Conservation (phyloP, 2,329 filamentous ascomycete species). For the Chaetomiaceae sp. region DNA sequence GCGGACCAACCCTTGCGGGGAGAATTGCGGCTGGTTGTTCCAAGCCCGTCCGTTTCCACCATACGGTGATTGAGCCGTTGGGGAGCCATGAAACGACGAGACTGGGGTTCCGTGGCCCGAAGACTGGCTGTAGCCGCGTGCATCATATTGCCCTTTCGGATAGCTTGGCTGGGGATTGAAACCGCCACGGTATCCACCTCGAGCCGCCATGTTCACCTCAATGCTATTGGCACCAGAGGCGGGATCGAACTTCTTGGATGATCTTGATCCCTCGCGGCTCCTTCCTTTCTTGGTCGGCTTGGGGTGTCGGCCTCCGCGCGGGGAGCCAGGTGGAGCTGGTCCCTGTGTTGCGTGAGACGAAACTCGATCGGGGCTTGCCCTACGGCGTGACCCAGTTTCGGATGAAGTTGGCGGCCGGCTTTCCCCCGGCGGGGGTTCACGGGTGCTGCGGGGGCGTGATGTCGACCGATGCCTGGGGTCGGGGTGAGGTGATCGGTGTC, state of each 20-base stretch:
- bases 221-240: slow-evolving; percentile 47
- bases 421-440: slow-evolving; percentile 20
- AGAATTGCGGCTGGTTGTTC: slow-evolving; percentile 36
- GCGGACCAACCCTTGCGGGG: slow-evolving; percentile 39
- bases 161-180: slow-evolving; percentile 37
- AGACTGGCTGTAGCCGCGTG: slow-evolving; percentile 38
- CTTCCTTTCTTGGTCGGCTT: slow-evolving; percentile 33
- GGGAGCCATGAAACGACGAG: slow-evolving; percentile 44
- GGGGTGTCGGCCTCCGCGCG: slow-evolving; percentile 15
- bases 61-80: slow-evolving; percentile 41
- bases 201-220: slow-evolving; percentile 47
- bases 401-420: slow-evolving; percentile 25
- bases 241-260: slow-evolving; percentile 34
- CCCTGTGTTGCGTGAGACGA: slow-evolving; percentile 11
- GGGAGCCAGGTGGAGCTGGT: slow-evolving; percentile 14
- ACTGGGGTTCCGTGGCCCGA: slow-evolving; percentile 39
- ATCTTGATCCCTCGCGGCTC: slow-evolving; percentile 38
- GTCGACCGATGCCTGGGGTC: slow-evolving; percentile 23
- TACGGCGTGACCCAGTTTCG: slow-evolving; percentile 24
- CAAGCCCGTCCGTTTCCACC: slow-evolving; percentile 38
- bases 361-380: slow-evolving; percentile 19
- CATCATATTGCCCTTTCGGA: slow-evolving; percentile 38
- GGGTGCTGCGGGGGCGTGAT: slow-evolving; percentile 24
- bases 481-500: slow-evolving; percentile 23
- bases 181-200: slow-evolving; percentile 41